These are phyloP conservation scores for Austroboletus eburneus DNA, from an alignment of 768 basidiomycete genomes.

Conservation along the genomic window DNA sequence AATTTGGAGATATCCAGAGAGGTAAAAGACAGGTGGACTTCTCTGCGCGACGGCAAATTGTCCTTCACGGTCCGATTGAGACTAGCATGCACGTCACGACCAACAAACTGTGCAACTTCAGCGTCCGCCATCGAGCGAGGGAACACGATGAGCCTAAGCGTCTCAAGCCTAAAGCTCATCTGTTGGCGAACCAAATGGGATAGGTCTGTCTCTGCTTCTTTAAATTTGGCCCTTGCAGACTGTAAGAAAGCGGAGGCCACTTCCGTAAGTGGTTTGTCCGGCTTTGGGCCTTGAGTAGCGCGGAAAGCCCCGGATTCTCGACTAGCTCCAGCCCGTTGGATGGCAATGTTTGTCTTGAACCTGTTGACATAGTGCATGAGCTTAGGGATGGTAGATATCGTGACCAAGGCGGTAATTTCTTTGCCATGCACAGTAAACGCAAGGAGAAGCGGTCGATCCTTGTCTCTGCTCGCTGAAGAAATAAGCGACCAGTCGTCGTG, in stretches of 20 bases:
- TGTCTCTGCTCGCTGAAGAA: conserved; percentile 35
- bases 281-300: conserved; percentile 64
- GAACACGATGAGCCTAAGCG: conserved; percentile 69
- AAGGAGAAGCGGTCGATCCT: conserved; percentile 55
- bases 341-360: conserved; percentile 67
- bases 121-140: conserved; percentile 74
- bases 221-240: conserved; percentile 67
- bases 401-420: conserved; percentile 62
- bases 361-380: conserved; percentile 70
- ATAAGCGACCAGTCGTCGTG: conserved; percentile 78
- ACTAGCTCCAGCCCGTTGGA: conserved; percentile 72
- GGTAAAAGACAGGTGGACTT: conserved; percentile 68
- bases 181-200: conserved; percentile 65
- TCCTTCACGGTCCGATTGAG: conserved; percentile 60
- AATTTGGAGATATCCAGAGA: conserved; percentile 75
- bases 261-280: conserved; percentile 75
- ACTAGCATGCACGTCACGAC: conserved; percentile 62
- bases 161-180: conserved; percentile 65
- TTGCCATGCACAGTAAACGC: conserved; percentile 74
- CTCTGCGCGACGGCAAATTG: conserved; percentile 48
- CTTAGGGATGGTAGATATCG: conserved; percentile 73
- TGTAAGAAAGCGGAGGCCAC: conserved; percentile 84
- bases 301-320: conserved; percentile 77
- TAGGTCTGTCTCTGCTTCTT: conserved; percentile 57
- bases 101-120: conserved; percentile 74